phyloP scores from a whole-genome alignment of 2,329 filamentous ascomycete genomes.

The Coccinonectria pachysandricola region DNA sequence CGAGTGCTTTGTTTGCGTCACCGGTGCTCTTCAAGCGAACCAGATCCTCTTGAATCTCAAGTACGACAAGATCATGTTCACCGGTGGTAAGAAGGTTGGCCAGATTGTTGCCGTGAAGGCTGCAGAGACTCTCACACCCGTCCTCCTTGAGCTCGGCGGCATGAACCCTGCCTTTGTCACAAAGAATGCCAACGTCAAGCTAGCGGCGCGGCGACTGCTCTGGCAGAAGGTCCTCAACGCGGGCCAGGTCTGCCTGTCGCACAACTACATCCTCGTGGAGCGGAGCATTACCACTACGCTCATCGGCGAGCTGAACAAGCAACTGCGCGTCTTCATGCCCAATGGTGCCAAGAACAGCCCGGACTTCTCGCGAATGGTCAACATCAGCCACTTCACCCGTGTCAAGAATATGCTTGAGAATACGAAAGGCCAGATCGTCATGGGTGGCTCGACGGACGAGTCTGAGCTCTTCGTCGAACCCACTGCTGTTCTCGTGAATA shows the following conservation, averaged over 20 bases:
- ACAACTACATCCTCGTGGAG: constrained; percentile 87
- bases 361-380: constrained; percentile 74
- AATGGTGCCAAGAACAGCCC: constrained; percentile 66
- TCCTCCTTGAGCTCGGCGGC: constrained; percentile 83
- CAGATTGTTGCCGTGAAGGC: constrained; percentile 86
- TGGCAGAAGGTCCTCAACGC: constrained; percentile 85
- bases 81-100: constrained; percentile 67
- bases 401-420: constrained; percentile 88
- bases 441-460: constrained; percentile 78
- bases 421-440: constrained; percentile 70
- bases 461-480: constrained; percentile 77
- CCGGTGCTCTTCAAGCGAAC: constrained; percentile 72
- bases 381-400: constrained; percentile 66
- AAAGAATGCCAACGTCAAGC: constrained; percentile 64
- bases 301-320: constrained; percentile 61
- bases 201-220: constrained; percentile 74
- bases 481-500: constrained; percentile 78
- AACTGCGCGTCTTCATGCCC: constrained; percentile 72
- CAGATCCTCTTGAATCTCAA: constrained; percentile 75
- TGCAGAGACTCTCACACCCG: constrained; percentile 77
- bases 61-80: constrained; percentile 99
- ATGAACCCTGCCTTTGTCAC: constrained; percentile 88
- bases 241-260: constrained; percentile 84
- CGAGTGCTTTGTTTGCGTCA: constrained; percentile 64
- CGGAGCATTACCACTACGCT: constrained; percentile 61